Base-by-base conservation (phyloP, 495 filamentous ascomycete species). In the Stereocaulon alpinum region DNA sequence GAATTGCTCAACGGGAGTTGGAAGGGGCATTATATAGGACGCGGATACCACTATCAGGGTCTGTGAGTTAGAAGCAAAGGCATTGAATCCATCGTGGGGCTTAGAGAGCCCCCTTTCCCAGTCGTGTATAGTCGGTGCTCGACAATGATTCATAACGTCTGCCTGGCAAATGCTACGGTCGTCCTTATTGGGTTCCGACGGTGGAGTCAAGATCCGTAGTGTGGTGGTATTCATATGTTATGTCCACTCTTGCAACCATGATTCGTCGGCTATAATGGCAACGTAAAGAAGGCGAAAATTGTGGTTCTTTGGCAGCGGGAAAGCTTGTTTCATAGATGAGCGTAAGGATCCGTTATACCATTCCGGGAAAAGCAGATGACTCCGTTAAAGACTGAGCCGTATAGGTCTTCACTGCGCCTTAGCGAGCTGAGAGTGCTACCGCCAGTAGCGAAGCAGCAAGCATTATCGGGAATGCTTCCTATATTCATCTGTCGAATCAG, bases 361-460 rank as follows among this genome's bases (percentile, higher is more conserved):
- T 6, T n/a, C 22, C 18, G 17, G 22, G 22, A 18, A 41, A 40
- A 40, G 42, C 20, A 47, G n/a, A 7, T 14, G 20, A 22, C 4
- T 32, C 56, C 4, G 14, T 40, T 5, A 20, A 15, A 32, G 30
- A 15, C 24, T 48, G 27, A 40, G 43, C 45, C 14, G 29, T 22
- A 11, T 17, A 29, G 12, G 4, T 58, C n/a, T n/a, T 30, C 22
- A 15, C 56, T 40, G 56, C 49, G 56, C 56, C 56, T 32, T 47
- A 49, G 34, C 9, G 37, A 55, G 56, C 56, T 58, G 56, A 55
- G 20, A 40, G 3, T 40, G 42, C 30, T 37, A 30, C 44, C 40
- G 44, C 45, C 12, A 29, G 44, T 27, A 27, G 43, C 34, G 32
- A 41, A 9, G 43, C 22, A 18, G 15, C 10, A 20, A 50, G 34